phyloP scores from a whole-genome alignment of 2,329 filamentous ascomycete genomes.

The Aschersonia sp. region DNA sequence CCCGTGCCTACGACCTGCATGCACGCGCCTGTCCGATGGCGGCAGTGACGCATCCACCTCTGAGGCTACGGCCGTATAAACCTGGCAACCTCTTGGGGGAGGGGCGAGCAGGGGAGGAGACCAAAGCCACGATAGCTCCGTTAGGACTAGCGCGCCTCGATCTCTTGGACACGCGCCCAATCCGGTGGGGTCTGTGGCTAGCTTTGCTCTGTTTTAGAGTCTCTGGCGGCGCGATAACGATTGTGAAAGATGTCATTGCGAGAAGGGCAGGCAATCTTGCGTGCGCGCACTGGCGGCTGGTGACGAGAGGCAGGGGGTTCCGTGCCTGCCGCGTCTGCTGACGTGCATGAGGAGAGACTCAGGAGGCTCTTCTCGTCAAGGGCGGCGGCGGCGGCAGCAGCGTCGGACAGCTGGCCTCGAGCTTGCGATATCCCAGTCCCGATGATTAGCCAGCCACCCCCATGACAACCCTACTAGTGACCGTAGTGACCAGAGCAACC shows the following conservation, averaged over 20 bases:
- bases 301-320: too few relatives aligned
- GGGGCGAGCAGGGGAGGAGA: neutral
- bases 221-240: neutral
- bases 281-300: neutral
- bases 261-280: neutral
- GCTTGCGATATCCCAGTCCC: too few relatives aligned
- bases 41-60: conserved; percentile 19
- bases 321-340: too few relatives aligned
- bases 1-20: neutral
- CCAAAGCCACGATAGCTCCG: neutral
- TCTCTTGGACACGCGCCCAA: conserved; percentile 8
- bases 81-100: too few relatives aligned
- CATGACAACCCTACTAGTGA: too few relatives aligned
- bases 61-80: neutral
- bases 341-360: too few relatives aligned
- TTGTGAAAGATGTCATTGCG: neutral
- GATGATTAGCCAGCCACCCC: too few relatives aligned
- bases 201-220: neutral
- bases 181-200: conserved; percentile 6
- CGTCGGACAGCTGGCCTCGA: too few relatives aligned
- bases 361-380: too few relatives aligned
- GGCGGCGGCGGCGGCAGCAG: too few relatives aligned
- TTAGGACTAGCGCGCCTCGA: conserved; percentile 3
- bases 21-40: conserved; percentile 11
- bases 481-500: too few relatives aligned